These are phyloP conservation scores for Candida ficus DNA, from an alignment of 805 yeast genomes.

Conservation along the genomic window DNA sequence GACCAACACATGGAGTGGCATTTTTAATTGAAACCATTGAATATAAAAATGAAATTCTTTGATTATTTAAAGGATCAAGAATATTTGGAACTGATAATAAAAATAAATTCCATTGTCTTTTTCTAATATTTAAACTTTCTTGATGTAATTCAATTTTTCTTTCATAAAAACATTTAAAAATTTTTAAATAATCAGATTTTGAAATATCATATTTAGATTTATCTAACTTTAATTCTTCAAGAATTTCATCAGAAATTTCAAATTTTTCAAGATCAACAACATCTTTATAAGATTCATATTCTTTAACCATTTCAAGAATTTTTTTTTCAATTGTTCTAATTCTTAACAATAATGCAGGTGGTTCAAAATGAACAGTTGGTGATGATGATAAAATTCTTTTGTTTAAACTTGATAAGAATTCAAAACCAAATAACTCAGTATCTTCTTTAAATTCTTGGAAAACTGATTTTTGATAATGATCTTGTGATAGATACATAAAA, in stretches of 20 bases:
- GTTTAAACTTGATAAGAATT: slow-evolving; percentile 35
- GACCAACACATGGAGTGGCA: slow-evolving; percentile 91
- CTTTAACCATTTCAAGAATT: slow-evolving; percentile 24
- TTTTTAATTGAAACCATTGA: slow-evolving; percentile 79
- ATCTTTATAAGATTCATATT: slow-evolving; percentile 17
- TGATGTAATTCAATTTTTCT: slow-evolving; percentile 28
- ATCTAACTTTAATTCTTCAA: slow-evolving; percentile 24
- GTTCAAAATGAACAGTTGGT: slow-evolving; percentile 71
- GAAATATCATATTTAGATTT: no score
- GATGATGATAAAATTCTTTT: slow-evolving; percentile 71
- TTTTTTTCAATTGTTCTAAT: slow-evolving; percentile 48
- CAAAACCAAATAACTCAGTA: slow-evolving; percentile 29
- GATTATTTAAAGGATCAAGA: slow-evolving; percentile 69
- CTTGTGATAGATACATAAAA: slow-evolving; percentile 46
- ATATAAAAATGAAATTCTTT: slow-evolving; percentile 69
- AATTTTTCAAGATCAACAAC: slow-evolving; percentile 8
- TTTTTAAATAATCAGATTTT: slow-evolving; percentile 27
- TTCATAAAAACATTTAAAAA: slow-evolving; percentile 28
- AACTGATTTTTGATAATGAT: slow-evolving; percentile 27
- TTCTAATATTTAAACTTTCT: slow-evolving; percentile 27
- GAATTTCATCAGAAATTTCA: slow-evolving; percentile 18
- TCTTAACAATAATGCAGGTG: slow-evolving; percentile 57
- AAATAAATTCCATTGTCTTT: slow-evolving; percentile 66
- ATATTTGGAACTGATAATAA: slow-evolving; percentile 48
- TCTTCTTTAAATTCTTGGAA: slow-evolving; percentile 13